Conservation (phyloP, 2,329 filamentous ascomycete genomes). For the Aspergillus calidoustus region DNA sequence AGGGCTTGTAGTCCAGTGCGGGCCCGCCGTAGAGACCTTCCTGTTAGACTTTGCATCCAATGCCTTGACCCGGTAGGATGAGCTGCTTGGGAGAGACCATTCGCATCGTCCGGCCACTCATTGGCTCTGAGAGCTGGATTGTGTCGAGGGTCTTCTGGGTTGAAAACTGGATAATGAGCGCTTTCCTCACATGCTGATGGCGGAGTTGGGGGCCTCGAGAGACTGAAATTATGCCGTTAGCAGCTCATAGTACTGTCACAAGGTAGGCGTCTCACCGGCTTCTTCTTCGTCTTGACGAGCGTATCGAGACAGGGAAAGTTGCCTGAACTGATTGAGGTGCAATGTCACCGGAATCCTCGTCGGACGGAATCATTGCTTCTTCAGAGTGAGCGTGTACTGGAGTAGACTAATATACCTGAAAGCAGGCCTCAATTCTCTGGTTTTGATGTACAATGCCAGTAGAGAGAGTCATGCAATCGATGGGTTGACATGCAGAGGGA, state of each 20-base stretch:
- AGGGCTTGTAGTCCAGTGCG: conserved; percentile 38
- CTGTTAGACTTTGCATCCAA: conserved; percentile 34
- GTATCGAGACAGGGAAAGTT: conserved; percentile 28
- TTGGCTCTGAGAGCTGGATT: conserved; percentile 30
- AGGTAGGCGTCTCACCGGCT: conserved; percentile 25
- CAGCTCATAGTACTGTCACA: background rate
- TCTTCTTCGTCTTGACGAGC: conserved; percentile 24
- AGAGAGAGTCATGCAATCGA: background rate
- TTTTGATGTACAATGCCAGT: background rate
- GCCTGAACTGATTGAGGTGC: conserved; percentile 22
- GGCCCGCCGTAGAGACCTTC: conserved; percentile 37
- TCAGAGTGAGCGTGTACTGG: background rate
- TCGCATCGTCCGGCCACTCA: conserved; percentile 20
- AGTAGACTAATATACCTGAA: background rate
- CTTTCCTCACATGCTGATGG: conserved; percentile 37
- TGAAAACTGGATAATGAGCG: conserved; percentile 41
- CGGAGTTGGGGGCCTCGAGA: conserved; percentile 15
- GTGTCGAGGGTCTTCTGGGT: conserved; percentile 42
- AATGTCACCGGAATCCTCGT: conserved; percentile 5
- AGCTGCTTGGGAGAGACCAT: conserved; percentile 19
- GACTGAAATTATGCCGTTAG: conserved; percentile 11
- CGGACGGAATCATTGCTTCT: conserved; percentile 13
- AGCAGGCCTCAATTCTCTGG: background rate
- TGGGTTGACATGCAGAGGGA: conserved; percentile 1
- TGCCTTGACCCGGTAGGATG: conserved; percentile 25